Percentiles rank a stretch among this genome's conserved stretches.
Evolutionary conservation across 805 yeast genomes (phyloP).

Genomic region (Saccharomycopsis oosterbeekiorum): DNA sequence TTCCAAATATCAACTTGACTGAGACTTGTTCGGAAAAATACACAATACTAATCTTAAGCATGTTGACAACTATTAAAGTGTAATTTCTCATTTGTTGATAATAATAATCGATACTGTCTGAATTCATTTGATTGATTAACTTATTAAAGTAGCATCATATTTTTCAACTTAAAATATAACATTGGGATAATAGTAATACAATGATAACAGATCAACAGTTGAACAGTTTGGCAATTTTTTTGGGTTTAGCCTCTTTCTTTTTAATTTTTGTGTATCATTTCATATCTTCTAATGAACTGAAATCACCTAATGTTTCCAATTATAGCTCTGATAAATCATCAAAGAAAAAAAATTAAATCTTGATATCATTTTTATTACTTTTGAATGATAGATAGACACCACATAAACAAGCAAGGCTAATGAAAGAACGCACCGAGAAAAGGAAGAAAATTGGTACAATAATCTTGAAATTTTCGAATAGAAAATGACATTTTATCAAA

Average conservation of each 20-base stretch:
- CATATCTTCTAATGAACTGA: constrained; percentile 37
- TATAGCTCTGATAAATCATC: not conserved
- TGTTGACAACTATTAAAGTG: too few species aligned
- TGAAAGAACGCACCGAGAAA: not conserved
- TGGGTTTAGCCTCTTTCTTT: constrained; percentile 64
- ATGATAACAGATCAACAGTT: constrained; percentile 85
- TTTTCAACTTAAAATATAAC: not conserved
- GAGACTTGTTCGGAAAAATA: not conserved
- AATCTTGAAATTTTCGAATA: too few species aligned
- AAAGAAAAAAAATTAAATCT: not conserved
- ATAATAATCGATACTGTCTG: too few species aligned
- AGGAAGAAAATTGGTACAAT: not conserved
- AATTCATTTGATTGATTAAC: too few species aligned
- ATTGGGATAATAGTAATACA: not conserved
- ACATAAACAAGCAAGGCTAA: not conserved
- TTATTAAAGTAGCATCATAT: not conserved
- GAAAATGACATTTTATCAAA: too few species aligned
- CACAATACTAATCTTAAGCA: not conserved
- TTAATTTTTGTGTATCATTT: constrained; percentile 68
- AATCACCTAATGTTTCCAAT: not conserved
- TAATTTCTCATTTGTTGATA: too few species aligned
- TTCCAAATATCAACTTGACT: too few species aligned
- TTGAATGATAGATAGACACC: not conserved
- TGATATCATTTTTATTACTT: not conserved
- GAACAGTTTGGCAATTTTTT: constrained; percentile 57